phyloP scores from a whole-genome alignment of 139 green algal genomes.

The Microglena sp. region DNA sequence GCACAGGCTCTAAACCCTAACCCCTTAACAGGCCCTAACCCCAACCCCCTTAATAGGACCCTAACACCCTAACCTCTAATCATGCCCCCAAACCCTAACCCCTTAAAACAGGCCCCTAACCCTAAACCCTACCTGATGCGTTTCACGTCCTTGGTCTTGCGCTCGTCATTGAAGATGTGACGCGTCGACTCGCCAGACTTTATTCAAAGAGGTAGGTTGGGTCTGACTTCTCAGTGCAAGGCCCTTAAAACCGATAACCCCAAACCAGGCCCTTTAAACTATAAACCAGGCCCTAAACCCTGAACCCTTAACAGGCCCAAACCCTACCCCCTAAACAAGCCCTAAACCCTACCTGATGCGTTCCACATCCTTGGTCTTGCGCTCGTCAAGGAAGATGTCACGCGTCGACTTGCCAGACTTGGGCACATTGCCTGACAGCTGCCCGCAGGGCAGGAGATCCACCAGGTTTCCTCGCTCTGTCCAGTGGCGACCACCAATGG shows the following conservation, averaged over 20 bases:
- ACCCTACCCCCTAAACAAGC: too few relatives aligned
- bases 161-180: background rate
- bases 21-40: too few relatives aligned
- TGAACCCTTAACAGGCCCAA: background rate
- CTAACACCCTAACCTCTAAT: too few relatives aligned
- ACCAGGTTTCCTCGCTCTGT: constrained; percentile 53
- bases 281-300: constrained; percentile 19
- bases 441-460: constrained; percentile 52
- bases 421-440: constrained; percentile 45
- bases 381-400: constrained; percentile 8
- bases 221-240: too few relatives aligned
- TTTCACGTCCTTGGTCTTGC: constrained; percentile 6
- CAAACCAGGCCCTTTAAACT: too few relatives aligned
- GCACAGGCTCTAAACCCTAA: too few relatives aligned
- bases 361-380: constrained; percentile 7
- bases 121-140: background rate
- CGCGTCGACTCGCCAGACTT: background rate
- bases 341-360: background rate
- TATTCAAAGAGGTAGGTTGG: too few relatives aligned
- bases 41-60: too few relatives aligned
- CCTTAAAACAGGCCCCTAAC: background rate
- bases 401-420: constrained; percentile 6
- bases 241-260: too few relatives aligned
- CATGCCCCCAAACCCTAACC: constrained; percentile 14
- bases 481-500: constrained; percentile 31